These are phyloP conservation scores for Reutealis trisperma DNA, from an alignment of 345 rosid genomes.

Conservation along the genomic window DNA sequence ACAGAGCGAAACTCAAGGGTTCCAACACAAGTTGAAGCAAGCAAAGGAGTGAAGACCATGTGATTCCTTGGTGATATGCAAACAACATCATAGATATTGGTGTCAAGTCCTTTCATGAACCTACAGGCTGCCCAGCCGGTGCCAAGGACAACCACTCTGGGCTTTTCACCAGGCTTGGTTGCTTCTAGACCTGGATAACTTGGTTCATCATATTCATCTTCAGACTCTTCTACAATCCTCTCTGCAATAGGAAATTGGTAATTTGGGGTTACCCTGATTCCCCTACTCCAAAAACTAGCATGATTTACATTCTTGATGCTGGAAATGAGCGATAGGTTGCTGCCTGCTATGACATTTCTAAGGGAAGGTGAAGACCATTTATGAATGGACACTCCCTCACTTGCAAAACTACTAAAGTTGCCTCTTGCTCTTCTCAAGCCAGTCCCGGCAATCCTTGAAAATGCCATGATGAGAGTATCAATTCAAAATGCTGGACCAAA, in stretches of 20 bases:
- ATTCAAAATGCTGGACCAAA: conserved; percentile 18
- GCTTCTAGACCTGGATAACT: conserved; percentile 56
- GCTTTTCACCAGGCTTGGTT: conserved; percentile 65
- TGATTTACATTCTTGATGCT: conserved; percentile 22
- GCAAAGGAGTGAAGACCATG: conserved; percentile 84
- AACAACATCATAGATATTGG: conserved; percentile 54
- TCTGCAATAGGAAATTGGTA: conserved; percentile 39
- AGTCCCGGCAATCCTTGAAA: conserved; percentile 51
- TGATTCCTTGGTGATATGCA: conserved; percentile 83
- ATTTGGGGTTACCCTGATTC: conserved; percentile 46
- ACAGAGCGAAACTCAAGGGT: conserved; percentile 92
- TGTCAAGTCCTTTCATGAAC: conserved; percentile 67
- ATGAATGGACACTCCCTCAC: conserved; percentile 12
- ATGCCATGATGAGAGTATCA: conserved; percentile 47
- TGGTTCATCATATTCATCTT: conserved; percentile 42
- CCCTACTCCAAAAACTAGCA: conserved; percentile 46
- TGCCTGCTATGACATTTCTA: conserved; percentile 20
- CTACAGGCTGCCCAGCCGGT: conserved; percentile 86
- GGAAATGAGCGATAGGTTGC: conserved; percentile 26
- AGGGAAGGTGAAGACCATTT: conserved; percentile 25
- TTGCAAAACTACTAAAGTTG: conserved; percentile 21
- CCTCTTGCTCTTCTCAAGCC: conserved; percentile 54
- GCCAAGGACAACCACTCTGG: conserved; percentile 74
- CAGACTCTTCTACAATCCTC: conserved; percentile 38
- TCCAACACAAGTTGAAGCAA: conserved; percentile 75